Percentiles rank a stretch among this genome's conserved stretches.
These are phyloP conservation scores for Teratosphaeria epicoccoides DNA, from an alignment of 2,329 filamentous ascomycete genomes.

Conservation along the genomic window DNA sequence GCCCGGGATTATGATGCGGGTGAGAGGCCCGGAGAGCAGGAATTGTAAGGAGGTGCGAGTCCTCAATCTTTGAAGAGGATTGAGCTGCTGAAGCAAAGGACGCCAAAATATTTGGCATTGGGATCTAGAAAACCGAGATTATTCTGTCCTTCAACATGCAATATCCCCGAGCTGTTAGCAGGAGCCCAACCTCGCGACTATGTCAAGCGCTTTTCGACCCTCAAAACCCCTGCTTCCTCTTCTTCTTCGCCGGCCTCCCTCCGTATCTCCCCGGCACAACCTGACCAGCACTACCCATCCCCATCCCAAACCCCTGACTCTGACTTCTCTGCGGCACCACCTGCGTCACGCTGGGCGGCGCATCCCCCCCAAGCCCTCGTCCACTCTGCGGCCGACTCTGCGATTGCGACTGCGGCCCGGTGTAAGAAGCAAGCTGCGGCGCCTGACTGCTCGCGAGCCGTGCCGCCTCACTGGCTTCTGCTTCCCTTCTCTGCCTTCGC, in stretches of 20 bases:
- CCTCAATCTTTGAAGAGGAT: too few species aligned
- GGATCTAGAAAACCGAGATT: too few species aligned
- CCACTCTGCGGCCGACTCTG: conserved; percentile 1
- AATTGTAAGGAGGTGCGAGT: too few species aligned
- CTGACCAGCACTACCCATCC: conserved; percentile 21
- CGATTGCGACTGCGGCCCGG: conserved; percentile 11
- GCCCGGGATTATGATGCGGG: too few species aligned
- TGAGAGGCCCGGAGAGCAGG: too few species aligned
- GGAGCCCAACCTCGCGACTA: too few species aligned
- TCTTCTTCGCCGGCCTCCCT: conserved; percentile 32
- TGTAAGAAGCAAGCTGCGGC: conserved; percentile 19
- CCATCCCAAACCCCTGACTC: conserved; percentile 10
- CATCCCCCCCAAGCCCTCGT: conserved; percentile 3
- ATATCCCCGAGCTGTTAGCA: too few species aligned
- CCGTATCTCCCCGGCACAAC: conserved; percentile 23
- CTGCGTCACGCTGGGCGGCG: background rate
- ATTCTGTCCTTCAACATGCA: too few species aligned
- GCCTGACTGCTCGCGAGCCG: conserved; percentile 22
- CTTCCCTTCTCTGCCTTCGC: conserved; percentile 32
- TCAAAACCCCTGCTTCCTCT: conserved; percentile 30
- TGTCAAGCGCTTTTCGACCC: too few species aligned
- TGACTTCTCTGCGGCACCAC: conserved; percentile 15
- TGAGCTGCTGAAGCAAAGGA: too few species aligned
- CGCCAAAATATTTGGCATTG: too few species aligned
- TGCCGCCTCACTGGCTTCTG: conserved; percentile 15